Percentiles rank a stretch among this genome's conserved stretches.
Conservation (phyloP, 2,329 filamentous ascomycete species). For the Ophiostoma triangulosporum region DNA sequence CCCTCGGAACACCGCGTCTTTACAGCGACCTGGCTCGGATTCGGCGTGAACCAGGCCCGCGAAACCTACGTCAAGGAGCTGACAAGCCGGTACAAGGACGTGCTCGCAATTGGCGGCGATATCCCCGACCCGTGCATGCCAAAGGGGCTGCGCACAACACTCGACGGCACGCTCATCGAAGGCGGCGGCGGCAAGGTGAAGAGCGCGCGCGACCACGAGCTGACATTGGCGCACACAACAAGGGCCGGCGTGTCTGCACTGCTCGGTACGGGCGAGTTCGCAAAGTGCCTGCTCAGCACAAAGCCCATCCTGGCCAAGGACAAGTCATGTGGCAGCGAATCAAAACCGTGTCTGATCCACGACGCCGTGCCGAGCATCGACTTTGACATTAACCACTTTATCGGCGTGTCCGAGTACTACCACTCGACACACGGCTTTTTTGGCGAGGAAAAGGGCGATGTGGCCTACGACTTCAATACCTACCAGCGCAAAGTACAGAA, state of each 20-base stretch:
- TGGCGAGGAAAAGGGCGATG: slow-evolving; percentile 53
- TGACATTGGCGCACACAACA: background rate
- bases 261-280: slow-evolving; percentile 74
- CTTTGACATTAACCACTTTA: slow-evolving; percentile 93
- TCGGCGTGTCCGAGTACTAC: slow-evolving; percentile 97
- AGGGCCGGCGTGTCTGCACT: slow-evolving; percentile 36
- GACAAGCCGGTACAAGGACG: slow-evolving; percentile 46
- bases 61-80: slow-evolving; percentile 69
- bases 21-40: slow-evolving; percentile 91
- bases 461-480: slow-evolving; percentile 76
- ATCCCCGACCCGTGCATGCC: slow-evolving; percentile 88
- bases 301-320: slow-evolving; percentile 85
- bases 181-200: slow-evolving; percentile 12
- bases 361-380: slow-evolving; percentile 93
- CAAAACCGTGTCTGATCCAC: slow-evolving; percentile 77
- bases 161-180: slow-evolving; percentile 47
- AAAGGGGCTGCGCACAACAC: slow-evolving; percentile 55
- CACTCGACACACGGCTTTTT: slow-evolving; percentile 96
- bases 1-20: slow-evolving; percentile 78
- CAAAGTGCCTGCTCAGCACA: slow-evolving; percentile 69
- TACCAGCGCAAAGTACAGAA: slow-evolving; percentile 76
- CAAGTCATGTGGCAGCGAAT: slow-evolving; percentile 50
- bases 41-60: slow-evolving; percentile 89
- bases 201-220: background rate
- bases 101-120: slow-evolving; percentile 38